phyloP scores from a whole-genome alignment of 805 yeast genomes.

The Metschnikowia shivogae region DNA sequence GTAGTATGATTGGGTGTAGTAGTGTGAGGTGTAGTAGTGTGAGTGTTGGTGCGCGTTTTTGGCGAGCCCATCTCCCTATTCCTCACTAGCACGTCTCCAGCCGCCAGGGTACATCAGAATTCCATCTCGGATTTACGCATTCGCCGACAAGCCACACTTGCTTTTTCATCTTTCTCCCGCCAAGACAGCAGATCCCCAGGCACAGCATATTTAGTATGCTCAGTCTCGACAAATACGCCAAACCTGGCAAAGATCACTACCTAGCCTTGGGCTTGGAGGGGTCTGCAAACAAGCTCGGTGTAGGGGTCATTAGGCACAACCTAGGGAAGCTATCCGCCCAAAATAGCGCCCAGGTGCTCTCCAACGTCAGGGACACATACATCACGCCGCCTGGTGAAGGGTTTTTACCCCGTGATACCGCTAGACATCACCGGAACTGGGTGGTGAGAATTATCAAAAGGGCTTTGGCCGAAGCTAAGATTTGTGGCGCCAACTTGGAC shows the following conservation, averaged over 20 bases:
- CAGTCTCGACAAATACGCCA: constrained; percentile 43
- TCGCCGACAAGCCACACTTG: not conserved
- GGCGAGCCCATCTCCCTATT: too few species aligned
- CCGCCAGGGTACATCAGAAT: too few species aligned
- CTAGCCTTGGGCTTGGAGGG: constrained; percentile 93
- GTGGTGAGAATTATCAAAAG: constrained; percentile 69
- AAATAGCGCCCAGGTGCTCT: constrained; percentile 69
- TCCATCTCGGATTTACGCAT: too few species aligned
- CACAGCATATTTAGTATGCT: constrained; percentile 13
- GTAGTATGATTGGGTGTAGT: too few species aligned
- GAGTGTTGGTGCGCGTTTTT: too few species aligned
- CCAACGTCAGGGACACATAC: constrained; percentile 95
- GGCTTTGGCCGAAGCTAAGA: constrained; percentile 60
- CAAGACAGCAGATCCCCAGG: too few species aligned
- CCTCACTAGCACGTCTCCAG: too few species aligned
- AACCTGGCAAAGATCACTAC: constrained; percentile 46
- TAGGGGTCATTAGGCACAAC: constrained; percentile 81
- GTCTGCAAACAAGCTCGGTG: constrained; percentile 93
- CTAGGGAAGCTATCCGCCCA: constrained; percentile 50
- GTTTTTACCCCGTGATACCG: constrained; percentile 92
- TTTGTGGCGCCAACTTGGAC: constrained; percentile 53
- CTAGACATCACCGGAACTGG: constrained; percentile 95
- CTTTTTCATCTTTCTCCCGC: too few species aligned
- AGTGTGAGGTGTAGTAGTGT: too few species aligned
- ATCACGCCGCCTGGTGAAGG: constrained; percentile 98